Evolutionary conservation across 257 asterid species (phyloP), one percentile per base, ranked within the genome.

Genomic region (Solanum raphanifolium): DNA sequence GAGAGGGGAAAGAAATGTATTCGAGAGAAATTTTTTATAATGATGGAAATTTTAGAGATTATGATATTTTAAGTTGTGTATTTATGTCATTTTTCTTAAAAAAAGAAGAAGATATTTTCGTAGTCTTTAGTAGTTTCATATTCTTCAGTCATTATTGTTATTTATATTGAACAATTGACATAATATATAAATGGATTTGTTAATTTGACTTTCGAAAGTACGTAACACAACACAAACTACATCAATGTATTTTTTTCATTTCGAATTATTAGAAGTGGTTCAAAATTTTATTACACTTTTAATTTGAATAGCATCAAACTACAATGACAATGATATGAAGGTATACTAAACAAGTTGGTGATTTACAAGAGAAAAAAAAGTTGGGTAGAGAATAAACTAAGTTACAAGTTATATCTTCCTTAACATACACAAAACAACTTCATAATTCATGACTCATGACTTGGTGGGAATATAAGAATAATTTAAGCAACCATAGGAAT

Each of bases 401-500:
- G 69, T 82, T 48, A 9, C 86, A 82, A 82, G 86, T 48, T 82
- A 82, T 48, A 48, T 82, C 86, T 82, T 82, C 86, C 69, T 82
- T 82, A 48, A 48, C 69, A 10, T 29, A 29, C 86, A 82, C 86
- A 82, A 82, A 82, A 82, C 69, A 48, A 31, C 12, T 31, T 82
- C 41, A 82, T 82, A 82, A 82, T 82, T 48, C 41, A 82, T 31
- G 7, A 81, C 27, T 81, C 41, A 29, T 29, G 8, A 82, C 86
- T 82, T 82, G 69, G 21, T 48, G 43, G 20, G 0, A 48, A 82
- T 29, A 82, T 31, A 48, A 82, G 86, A 82, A 82, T 46, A 74
- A 74, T 74, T 36, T 82, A 39, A 69, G 60, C 86, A 55, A 86
- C 88, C 72, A 58, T 81, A 66, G 43, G 74, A 68, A 39, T 8